phyloP scores from a whole-genome alignment of 2,329 filamentous ascomycete species.

The Pseudocercospora pini-densiflorae region DNA sequence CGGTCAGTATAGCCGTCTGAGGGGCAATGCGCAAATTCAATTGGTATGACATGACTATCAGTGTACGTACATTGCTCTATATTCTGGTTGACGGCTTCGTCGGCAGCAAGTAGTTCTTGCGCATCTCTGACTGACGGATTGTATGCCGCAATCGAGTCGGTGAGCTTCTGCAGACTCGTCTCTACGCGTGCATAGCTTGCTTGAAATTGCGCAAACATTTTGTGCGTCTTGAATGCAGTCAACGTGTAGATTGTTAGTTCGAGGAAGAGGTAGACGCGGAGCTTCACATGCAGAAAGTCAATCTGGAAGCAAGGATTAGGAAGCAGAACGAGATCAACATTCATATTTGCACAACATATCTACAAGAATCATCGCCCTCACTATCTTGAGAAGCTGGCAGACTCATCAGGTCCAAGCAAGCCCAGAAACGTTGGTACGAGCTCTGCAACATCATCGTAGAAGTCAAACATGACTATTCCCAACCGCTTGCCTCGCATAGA shows the following conservation, averaged over 20 bases:
- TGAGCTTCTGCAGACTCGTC: constrained; percentile 64
- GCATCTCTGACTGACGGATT: constrained; percentile 73
- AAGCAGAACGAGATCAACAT: neutral
- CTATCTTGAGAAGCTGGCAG: neutral
- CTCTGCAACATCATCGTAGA: constrained; percentile 51
- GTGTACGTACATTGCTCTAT: constrained; percentile 63
- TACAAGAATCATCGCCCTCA: neutral
- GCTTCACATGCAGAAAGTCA: constrained; percentile 6
- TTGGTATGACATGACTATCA: neutral
- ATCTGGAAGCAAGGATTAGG: neutral
- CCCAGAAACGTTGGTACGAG: constrained; percentile 48
- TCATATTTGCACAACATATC: neutral
- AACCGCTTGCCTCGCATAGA: constrained; percentile 49
- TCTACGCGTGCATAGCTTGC: constrained; percentile 53
- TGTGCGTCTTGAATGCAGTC: constrained; percentile 3
- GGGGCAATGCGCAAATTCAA: neutral
- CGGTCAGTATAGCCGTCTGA: neutral
- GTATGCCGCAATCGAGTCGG: constrained; percentile 82
- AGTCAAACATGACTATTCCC: constrained; percentile 60
- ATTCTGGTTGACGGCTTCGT: constrained; percentile 68
- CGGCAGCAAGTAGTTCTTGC: constrained; percentile 71
- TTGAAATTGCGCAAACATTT: constrained; percentile 50
- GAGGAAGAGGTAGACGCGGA: constrained; percentile 8
- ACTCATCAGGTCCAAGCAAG: constrained; percentile 29
- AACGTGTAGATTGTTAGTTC: neutral